A percentile compares a stretch with the other conserved stretches of the same genome.
Evolutionary conservation across 495 filamentous ascomycete species (phyloP).

Genomic region (Annulohypoxylon bovei): DNA sequence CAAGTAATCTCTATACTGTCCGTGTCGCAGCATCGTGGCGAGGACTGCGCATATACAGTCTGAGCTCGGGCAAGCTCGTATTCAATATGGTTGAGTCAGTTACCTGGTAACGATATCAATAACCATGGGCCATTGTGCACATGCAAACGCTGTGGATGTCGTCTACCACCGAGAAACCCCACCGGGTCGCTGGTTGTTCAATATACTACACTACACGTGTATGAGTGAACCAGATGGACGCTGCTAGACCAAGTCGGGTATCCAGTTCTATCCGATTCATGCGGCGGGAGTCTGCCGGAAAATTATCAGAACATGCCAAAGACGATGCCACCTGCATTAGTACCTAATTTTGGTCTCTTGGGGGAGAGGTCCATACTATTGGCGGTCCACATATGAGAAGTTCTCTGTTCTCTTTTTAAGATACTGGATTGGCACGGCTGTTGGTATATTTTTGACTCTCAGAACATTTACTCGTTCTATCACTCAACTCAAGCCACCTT

Average conservation of each 20-base stretch:
- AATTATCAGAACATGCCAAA: conserved; percentile 19
- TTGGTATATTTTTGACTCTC: conserved; percentile 18
- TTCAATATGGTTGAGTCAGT: conserved; percentile 12
- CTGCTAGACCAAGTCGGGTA: conserved; percentile 31
- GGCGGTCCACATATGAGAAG: conserved; percentile 16
- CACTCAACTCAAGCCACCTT: conserved; percentile 5
- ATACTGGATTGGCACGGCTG: conserved; percentile 1
- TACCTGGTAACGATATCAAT: conserved; percentile 10
- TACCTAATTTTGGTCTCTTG: conserved; percentile 30
- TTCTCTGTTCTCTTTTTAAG: conserved; percentile 9
- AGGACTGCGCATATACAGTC: conserved; percentile 8
- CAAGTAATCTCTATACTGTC: not conserved
- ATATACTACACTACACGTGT: conserved; percentile 37
- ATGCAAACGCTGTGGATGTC: conserved; percentile 20
- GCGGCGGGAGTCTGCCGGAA: conserved; percentile 20
- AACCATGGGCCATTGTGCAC: conserved; percentile 14
- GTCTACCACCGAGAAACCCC: conserved; percentile 20
- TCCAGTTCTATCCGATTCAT: conserved; percentile 29
- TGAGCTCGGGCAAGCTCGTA: conserved; percentile 14
- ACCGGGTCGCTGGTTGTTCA: conserved; percentile 24
- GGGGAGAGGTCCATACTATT: conserved; percentile 20
- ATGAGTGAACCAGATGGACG: conserved; percentile 27
- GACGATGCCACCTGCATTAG: conserved; percentile 35
- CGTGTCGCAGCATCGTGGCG: not conserved
- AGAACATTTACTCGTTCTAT: conserved; percentile 15